Evolutionary conservation across 164 flowering plant genomes (phyloP), one percentile per base, ranked within the genome.

Genomic region (Pachysandra terminalis): DNA sequence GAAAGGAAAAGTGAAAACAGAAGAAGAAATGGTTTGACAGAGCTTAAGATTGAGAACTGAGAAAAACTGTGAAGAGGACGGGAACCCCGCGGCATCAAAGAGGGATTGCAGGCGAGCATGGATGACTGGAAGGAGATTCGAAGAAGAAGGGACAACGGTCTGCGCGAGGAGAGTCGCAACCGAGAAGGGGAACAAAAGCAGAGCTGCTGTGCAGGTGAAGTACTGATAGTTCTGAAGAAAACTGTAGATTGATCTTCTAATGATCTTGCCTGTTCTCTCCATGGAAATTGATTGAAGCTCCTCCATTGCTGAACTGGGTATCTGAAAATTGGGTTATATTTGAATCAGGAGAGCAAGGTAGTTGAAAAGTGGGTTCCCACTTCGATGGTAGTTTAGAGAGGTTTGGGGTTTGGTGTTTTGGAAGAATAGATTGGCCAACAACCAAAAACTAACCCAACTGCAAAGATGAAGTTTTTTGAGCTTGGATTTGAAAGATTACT

Each of bases 81-180:
- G 91, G 74, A 94, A 81, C 0, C 93, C 94, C 2, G 95, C 90
- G 1, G 96, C 88, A 9, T 76, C 56, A 56, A 88, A 87, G 22
- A 94, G 85, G 40, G 80, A 58, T 3, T 35, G 58, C n/a, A 91
- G 75, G 21, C 87, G 85, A 63, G 17, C 19, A 60, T 77, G 74
- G 37, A 82, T 76, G 14, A 69, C 16, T 6, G 63, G 68, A 12
- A 83, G 66, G 26, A 82, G 72, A 56, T 81, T 52, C 0, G 84
- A 71, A 0, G 79, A 79, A 16, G 71, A 74, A 22, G 84, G 78
- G 13, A 76, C 15, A 64, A 80, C 35, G 1, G 80, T 68, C 60
- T 82, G 87, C 0, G 90, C 81, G 35, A 91, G 78, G 67, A 94
- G 95, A 64, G 84, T 16, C 8, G 94, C 77, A 9, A 59, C 79